Evolutionary conservation across 2,329 filamentous ascomycete genomes (phyloP).

Genomic region (Myrmaecium sp.): DNA sequence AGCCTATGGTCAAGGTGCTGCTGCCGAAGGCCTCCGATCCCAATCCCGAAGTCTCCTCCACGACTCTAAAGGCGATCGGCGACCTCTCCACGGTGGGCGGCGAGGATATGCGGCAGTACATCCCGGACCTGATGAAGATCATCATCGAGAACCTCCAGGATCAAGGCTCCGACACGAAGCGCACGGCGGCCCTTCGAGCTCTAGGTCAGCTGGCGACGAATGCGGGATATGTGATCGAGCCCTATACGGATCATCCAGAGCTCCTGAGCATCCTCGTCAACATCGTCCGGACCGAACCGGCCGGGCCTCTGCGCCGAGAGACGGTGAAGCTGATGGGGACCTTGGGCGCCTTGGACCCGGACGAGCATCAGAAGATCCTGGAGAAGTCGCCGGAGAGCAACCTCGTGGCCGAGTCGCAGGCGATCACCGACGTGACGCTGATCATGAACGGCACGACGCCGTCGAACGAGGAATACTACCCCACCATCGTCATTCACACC

Average conservation of each 20-base stretch:
- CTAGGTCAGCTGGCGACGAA: slow-evolving; percentile 88
- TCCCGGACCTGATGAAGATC: slow-evolving; percentile 82
- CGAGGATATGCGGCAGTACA: slow-evolving; percentile 83
- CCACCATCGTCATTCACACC: slow-evolving; percentile 93
- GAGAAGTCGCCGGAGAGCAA: slow-evolving; percentile 75
- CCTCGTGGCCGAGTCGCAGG: slow-evolving; percentile 46
- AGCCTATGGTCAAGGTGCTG: slow-evolving; percentile 89
- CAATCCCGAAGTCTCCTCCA: slow-evolving; percentile 78
- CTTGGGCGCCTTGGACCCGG: slow-evolving; percentile 83
- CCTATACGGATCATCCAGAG: slow-evolving; percentile 88
- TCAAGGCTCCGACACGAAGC: slow-evolving; percentile 74
- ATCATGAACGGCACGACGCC: slow-evolving; percentile 97
- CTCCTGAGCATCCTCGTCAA: slow-evolving; percentile 82
- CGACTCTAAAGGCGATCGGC: slow-evolving; percentile 86
- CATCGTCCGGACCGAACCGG: slow-evolving; percentile 85
- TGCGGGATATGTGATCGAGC: slow-evolving; percentile 92
- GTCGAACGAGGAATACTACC: slow-evolving; percentile 96
- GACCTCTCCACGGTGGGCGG: slow-evolving; percentile 89
- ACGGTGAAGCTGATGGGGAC: slow-evolving; percentile 96
- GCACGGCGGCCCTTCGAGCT: slow-evolving; percentile 79
- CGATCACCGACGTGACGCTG: slow-evolving; percentile 78
- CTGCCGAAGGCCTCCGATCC: slow-evolving; percentile 77
- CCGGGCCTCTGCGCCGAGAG: slow-evolving; percentile 71
- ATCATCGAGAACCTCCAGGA: slow-evolving; percentile 91
- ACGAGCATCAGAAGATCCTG: slow-evolving; percentile 89